Base-by-base conservation (phyloP, 2,329 filamentous ascomycete species). In the Tricladium varicosporioides region DNA sequence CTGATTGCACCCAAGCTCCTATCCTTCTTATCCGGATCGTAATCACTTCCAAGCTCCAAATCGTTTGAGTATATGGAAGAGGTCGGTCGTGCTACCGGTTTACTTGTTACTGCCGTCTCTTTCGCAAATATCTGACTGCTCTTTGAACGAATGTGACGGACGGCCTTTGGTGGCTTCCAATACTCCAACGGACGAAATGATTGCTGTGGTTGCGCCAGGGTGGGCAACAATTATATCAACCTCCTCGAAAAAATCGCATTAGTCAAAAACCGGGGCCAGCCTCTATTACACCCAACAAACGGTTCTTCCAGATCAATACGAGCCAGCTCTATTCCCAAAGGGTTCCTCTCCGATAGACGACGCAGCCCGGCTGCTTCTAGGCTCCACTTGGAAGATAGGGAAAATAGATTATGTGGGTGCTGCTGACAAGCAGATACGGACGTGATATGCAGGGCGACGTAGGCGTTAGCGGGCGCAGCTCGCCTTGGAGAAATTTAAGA, bases 131-230 rank as follows among this genome's bases (percentile, higher is more conserved):
- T 36, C 15, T 48, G 18, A 50, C 54, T 59, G 42, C 61, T 65
- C 27, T 54, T 60, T 2, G 57, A 50, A 18, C 61, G 63, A 44
- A 62, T 59, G 44, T 66, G 61, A 11, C 53, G 60, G 27, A 65
- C 63, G 11, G 58, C 53, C 48, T 63, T 66, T 8, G 63, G 63
- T 5, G 64, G 64, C 53, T 63, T 63, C 64, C 64, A 66, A 44
- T 66, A 66, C 40, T 66, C 64, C 5, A 66, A 44, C 1, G 60
- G 60, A 19, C 49, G 53, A 53, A 62, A 64, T 32, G 59, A 44
- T 52, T 56, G 43, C 49, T 55, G 42, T 54, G 42, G 54, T 58
- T 56, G 54, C 31, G 49, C 53, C 53, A 58, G 48, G 53, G 53
- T 54, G 56, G 54, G 56, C 52, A 49, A 44, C 52, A 7, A 13